A percentile compares a stretch with the other conserved stretches of the same genome.
Conservation (phyloP, 1,284 basidiomycete species). For the Puccinia hordei region DNA sequence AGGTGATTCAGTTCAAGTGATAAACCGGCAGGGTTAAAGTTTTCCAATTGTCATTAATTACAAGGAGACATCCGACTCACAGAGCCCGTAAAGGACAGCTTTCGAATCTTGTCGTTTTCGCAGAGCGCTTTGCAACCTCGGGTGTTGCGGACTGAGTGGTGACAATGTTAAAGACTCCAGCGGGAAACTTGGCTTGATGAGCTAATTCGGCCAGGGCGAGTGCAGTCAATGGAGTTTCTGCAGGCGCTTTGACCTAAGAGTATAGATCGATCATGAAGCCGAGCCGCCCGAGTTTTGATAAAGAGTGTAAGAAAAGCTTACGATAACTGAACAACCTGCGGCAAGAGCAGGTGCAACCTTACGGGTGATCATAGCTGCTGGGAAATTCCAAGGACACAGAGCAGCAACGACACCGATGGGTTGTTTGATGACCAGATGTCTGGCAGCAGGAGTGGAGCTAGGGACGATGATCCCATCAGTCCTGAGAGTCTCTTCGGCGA, state of each 20-base stretch:
- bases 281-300: no score
- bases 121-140: constrained; percentile 70
- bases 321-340: constrained; percentile 88
- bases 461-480: constrained; percentile 76
- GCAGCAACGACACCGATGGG: constrained; percentile 69
- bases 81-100: constrained; percentile 84
- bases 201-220: constrained; percentile 83
- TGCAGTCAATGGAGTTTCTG: constrained; percentile 92
- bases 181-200: constrained; percentile 83
- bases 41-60: neutral
- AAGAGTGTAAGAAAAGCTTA: neutral
- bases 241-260: constrained; percentile 84
- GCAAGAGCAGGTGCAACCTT: constrained; percentile 84
- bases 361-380: constrained; percentile 88
- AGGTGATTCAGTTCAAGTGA: constrained; percentile 33
- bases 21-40: neutral
- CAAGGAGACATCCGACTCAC: neutral
- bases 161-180: constrained; percentile 92
- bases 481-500: constrained; percentile 63
- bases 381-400: constrained; percentile 70
- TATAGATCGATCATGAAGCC: no score
- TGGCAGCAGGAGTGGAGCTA: constrained; percentile 69
- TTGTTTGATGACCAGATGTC: constrained; percentile 92
- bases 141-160: constrained; percentile 78
- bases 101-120: constrained; percentile 67